Base-by-base conservation (phyloP, 2,329 filamentous ascomycete species). In the Aspergillus arachidicola region DNA sequence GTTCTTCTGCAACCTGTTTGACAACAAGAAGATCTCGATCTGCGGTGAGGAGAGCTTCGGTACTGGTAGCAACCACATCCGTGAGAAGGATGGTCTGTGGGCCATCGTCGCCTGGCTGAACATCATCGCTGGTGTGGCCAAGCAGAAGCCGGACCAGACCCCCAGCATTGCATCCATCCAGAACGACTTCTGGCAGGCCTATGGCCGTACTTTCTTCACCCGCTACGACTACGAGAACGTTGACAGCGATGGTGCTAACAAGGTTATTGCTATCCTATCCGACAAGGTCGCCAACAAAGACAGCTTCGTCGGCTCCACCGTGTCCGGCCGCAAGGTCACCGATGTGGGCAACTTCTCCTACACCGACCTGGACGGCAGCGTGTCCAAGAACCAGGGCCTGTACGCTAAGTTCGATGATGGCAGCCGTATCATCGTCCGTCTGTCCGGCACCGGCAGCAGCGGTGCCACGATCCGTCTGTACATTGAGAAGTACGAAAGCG, bases 41-140 rank as follows among this genome's bases (percentile, higher is more conserved):
- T 99, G 95, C 76, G 95, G 95, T 63, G 95, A 99, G 82, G 95
- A 99, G 86, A 95, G 91, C 68, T 99, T 99, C 79, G 95, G 95
- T 70, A 99, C 95, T 12, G 95, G 95, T 45, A 96, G 92, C 81
- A 97, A 99, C 84, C 95, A 99, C 81, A 97, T 99, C 76, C 93
- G 95, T 72, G 95, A 99, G 84, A 99, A 99, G 87, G 95, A 99
- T 75, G 95, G 95, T 66, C 87, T 99, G 48, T 99, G 95, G 95
- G 95, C 95, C 64, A 87, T 99, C 66, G 91, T 97, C 59, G 95
- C 95, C 36, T 99, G 95, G 95, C 84, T 99, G 73, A 99, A 99
- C 85, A 97, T 99, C 79, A 96, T 99, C 73, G 95, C 95, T 65
- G 94, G 92, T 69, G 89, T 98, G 55, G 94, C 94, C 68, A 89